Evolutionary conservation across 768 basidiomycete species (phyloP).

Genomic region (Scleroderma bovista): DNA sequence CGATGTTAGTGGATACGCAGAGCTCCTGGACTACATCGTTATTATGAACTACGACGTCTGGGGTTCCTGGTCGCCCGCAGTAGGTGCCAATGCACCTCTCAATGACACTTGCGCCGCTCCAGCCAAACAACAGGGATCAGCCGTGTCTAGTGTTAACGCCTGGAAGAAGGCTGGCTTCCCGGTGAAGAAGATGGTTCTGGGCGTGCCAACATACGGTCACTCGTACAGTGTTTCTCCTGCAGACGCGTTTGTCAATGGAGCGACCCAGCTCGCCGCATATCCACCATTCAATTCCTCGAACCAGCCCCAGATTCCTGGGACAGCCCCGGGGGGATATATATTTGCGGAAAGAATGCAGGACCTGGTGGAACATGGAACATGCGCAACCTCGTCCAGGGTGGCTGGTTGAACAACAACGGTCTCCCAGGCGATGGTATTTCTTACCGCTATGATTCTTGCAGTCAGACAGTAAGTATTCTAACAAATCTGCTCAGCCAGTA

Average conservation of each 20-base stretch:
- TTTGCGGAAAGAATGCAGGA: slow-evolving; percentile 44
- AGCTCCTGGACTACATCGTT: slow-evolving; percentile 59
- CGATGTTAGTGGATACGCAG: slow-evolving; percentile 68
- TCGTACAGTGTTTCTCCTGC: slow-evolving; percentile 45
- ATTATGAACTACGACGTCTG: slow-evolving; percentile 66
- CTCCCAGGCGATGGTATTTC: slow-evolving; percentile 38
- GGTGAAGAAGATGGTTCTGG: slow-evolving; percentile 61
- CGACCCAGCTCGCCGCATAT: slow-evolving; percentile 38
- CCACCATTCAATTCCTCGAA: slow-evolving; percentile 42
- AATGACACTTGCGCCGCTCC: slow-evolving; percentile 66
- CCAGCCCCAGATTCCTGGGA: slow-evolving; percentile 53
- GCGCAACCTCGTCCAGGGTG: slow-evolving; percentile 52
- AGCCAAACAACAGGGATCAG: slow-evolving; percentile 63
- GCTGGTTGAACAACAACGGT: slow-evolving; percentile 39
- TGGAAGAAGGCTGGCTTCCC: slow-evolving; percentile 83
- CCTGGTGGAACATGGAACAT: slow-evolving; percentile 54
- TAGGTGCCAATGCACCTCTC: slow-evolving; percentile 80
- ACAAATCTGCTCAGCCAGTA: not conserved
- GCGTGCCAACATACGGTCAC: slow-evolving; percentile 79
- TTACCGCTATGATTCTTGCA: slow-evolving; percentile 58
- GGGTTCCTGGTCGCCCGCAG: slow-evolving; percentile 45
- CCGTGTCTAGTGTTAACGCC: slow-evolving; percentile 58
- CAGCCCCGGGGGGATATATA: slow-evolving; percentile 39
- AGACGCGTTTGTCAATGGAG: slow-evolving; percentile 32
- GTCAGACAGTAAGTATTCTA: slow-evolving; percentile 54